phyloP scores from a whole-genome alignment of 768 basidiomycete genomes.

The Suillus tomentosus region DNA sequence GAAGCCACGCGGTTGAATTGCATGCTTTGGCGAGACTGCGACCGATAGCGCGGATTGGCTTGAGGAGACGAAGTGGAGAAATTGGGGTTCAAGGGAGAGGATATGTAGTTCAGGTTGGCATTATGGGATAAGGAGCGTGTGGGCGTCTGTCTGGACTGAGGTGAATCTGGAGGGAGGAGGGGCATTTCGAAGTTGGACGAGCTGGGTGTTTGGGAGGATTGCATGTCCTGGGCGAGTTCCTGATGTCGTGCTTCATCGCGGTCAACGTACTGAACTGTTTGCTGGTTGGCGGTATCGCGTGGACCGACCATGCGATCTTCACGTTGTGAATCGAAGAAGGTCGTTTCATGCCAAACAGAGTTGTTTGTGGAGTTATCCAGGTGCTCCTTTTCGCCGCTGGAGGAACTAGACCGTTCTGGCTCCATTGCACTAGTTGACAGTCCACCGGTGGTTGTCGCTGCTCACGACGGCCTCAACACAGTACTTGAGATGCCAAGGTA shows the following conservation, averaged over 20 bases:
- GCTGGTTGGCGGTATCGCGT: neutral
- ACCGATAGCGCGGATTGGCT: constrained; percentile 33
- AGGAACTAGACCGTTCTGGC: neutral
- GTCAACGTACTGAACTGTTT: neutral
- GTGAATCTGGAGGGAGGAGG: constrained; percentile 25
- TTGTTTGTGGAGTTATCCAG: neutral
- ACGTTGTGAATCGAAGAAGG: neutral
- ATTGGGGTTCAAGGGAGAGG: constrained; percentile 57
- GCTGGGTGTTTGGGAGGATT: constrained; percentile 25
- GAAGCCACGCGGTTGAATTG: constrained; percentile 46
- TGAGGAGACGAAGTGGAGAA: constrained; percentile 21
- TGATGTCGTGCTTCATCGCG: neutral
- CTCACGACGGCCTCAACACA: neutral
- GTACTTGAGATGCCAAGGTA: neutral
- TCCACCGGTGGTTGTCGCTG: neutral
- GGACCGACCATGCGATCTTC: constrained; percentile 3
- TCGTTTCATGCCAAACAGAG: constrained; percentile 3
- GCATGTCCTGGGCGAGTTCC: neutral
- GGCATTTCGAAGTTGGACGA: constrained; percentile 33
- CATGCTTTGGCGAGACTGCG: constrained; percentile 42
- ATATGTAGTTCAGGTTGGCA: constrained; percentile 37
- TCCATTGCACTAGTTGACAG: neutral
- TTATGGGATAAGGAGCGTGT: constrained; percentile 31
- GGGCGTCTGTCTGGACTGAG: constrained; percentile 18
- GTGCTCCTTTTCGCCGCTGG: neutral